phyloP scores from a whole-genome alignment of 441 rosid species.

The Populus hybrid region DNA sequence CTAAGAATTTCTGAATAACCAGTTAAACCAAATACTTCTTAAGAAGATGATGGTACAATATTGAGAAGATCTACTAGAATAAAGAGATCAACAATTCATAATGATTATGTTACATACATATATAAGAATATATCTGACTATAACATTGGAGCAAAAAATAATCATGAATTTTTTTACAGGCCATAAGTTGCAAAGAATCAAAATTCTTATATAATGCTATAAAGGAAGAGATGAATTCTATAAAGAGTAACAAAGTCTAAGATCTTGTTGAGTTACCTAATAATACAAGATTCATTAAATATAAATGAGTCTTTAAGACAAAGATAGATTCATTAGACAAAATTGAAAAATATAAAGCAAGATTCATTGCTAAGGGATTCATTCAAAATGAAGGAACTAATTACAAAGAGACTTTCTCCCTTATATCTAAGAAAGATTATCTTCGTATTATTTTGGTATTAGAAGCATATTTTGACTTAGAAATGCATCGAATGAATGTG shows the following conservation, averaged over 20 bases:
- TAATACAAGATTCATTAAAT: no score
- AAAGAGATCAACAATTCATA: neutral
- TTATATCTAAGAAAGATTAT: neutral
- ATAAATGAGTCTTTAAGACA: no score
- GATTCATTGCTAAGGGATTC: conserved; percentile 1
- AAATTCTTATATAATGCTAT: no score
- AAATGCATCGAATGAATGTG: neutral
- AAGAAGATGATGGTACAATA: no score
- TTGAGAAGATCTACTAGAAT: no score
- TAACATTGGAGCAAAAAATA: neutral
- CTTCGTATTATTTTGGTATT: neutral
- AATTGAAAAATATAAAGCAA: neutral
- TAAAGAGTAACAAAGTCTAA: no score
- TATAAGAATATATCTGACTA: conserved; percentile 5
- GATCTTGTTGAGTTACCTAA: no score
- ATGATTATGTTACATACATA: conserved; percentile 9
- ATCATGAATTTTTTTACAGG: neutral
- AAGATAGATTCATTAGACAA: no score
- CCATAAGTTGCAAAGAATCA: neutral
- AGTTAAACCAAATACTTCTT: neutral
- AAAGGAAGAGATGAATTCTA: no score
- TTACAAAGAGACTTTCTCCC: neutral
- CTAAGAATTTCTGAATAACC: neutral
- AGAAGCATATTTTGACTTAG: neutral
- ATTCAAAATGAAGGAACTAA: neutral